These are phyloP conservation scores for Parascedosporium putredinis DNA, from an alignment of 2,329 filamentous ascomycete genomes.

Conservation along the genomic window DNA sequence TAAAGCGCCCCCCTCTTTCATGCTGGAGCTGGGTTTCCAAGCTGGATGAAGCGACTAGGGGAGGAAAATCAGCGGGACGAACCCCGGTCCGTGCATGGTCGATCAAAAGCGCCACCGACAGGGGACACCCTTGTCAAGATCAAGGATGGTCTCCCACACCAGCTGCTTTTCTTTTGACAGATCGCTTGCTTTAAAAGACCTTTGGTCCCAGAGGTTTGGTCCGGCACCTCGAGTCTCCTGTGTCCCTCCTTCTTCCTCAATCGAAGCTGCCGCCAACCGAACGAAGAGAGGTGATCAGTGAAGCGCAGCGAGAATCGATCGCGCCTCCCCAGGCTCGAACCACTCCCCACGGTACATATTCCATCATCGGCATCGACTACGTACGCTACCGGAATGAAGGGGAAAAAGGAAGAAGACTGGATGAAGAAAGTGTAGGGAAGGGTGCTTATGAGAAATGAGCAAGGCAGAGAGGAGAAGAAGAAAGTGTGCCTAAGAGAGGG, in stretches of 20 bases:
- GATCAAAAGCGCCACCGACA: slow-evolving; percentile 2
- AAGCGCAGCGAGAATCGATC: no score
- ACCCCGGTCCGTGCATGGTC: slow-evolving; percentile 5
- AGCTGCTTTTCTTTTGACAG: slow-evolving; percentile 1
- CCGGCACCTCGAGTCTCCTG: not conserved
- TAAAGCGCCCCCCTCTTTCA: not conserved
- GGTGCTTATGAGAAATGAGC: no score
- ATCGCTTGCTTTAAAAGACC: not conserved
- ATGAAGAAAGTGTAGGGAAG: no score
- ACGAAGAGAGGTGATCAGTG: no score
- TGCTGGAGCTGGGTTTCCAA: not conserved
- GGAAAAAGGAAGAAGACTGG: no score
- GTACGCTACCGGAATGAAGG: no score
- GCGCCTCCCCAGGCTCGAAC: no score
- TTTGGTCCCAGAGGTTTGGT: not conserved
- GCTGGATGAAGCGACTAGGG: slow-evolving; percentile 1
- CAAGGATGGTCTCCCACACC: slow-evolving; percentile 7
- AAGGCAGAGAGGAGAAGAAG: no score
- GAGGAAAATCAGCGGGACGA: slow-evolving; percentile 3
- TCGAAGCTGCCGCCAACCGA: no score
- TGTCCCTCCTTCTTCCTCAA: not conserved
- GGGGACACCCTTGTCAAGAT: slow-evolving; percentile 1
- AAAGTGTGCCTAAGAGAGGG: no score
- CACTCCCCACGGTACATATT: no score
- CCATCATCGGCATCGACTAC: no score